Evolutionary conservation across 2,329 filamentous ascomycete species (phyloP), one percentile per base, ranked within the genome.

Genomic region (Knoxdaviesia capensis): DNA sequence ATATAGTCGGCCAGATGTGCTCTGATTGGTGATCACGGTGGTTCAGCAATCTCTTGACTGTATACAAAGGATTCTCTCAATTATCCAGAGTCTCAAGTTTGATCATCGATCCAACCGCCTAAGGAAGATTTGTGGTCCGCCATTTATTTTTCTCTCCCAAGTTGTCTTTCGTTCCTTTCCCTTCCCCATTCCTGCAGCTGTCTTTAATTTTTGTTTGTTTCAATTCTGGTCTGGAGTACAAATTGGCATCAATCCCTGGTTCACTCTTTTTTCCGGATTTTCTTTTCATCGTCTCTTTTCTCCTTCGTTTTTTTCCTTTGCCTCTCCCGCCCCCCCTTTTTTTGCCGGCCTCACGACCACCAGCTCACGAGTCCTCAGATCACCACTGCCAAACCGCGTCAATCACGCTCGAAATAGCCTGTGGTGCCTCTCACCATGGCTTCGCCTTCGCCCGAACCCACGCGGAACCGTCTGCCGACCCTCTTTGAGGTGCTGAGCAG

Each of bases 401-500:
- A 20, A 20, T 20, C 20, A 2, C 20, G 20, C 20, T 20, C 33
- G 31, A 41, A 11, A 36, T 8, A 7, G 8, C 4, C 7, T n/a
- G 5, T 8, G 8, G 34, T 28, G 28, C 40, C 20, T 20, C n/a
- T 39, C 44, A 33, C 29, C 10, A 46, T 46, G 44, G 38, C 44
- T 7, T 36, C 53, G 47, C 70, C 70, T 39, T 60, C 66, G 47
- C 71, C 72, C 39, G 74, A 79, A 49, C 56, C 73, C 48, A 61
- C 62, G 49, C 78, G 90, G 53, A 92, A 93, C 57, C 74, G 90
- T 49, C 73, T 98, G 45, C 90, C 90, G 39, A 94, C 86, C 1
- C 74, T 98, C 41, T 94, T 93, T 56, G 92, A 98, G 62, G 90
- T 98, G 43, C 66, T 98, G 46, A 94, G 85, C 56, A 77, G 92